Evolutionary conservation across 2,329 filamentous ascomycete genomes (phyloP), one percentile per base, ranked within the genome.

Genomic region (Beauveria pseudobassiana): DNA sequence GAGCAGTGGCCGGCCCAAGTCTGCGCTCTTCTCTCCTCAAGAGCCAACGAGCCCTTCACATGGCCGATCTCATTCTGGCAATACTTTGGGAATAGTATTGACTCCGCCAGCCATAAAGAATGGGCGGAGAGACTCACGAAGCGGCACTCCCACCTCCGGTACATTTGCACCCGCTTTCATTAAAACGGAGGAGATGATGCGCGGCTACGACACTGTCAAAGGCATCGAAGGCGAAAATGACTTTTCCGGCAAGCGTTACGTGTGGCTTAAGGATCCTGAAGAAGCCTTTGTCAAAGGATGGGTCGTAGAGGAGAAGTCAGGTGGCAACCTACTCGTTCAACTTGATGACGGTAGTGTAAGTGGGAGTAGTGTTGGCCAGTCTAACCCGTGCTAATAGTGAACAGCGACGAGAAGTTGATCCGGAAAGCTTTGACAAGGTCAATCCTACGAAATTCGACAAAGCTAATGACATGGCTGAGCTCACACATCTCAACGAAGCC

Each of bases 391-490:
- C 42, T 57, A 26, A 63, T 65, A 71, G 49, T 72, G 65, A 49
- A 46, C 67, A 95, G 87, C 91, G 96, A 85, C 88, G 91, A 67
- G 90, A 96, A 71, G 88, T 95, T 56, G 88, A 93, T 67, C 78
- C 84, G 57, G 93, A 98, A 69, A 89, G 87, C 69, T 92, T 97
- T 67, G 96, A 99, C 81, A 98, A 97, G 77, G 96, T 99, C 79
- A 99, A 99, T 76, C 95, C 95, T 52, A 93, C 93, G 70, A 99
- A 99, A 74, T 99, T 99, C 77, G 95, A 99, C 83, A 99, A 97
- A 77, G 93, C 93, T 66, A 92, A 96, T 77, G 96, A 99, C 75
- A 99, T 99, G 95, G 95, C 96, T 26, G 95, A 99, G 74, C 83
- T 99, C 71, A 99, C 95, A 6, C 95, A 99, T 75, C 80, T 99